These are phyloP conservation scores for Ophiocordyceps polyrhachis-furcata DNA, from an alignment of 2,329 filamentous ascomycete species.

Conservation along the genomic window DNA sequence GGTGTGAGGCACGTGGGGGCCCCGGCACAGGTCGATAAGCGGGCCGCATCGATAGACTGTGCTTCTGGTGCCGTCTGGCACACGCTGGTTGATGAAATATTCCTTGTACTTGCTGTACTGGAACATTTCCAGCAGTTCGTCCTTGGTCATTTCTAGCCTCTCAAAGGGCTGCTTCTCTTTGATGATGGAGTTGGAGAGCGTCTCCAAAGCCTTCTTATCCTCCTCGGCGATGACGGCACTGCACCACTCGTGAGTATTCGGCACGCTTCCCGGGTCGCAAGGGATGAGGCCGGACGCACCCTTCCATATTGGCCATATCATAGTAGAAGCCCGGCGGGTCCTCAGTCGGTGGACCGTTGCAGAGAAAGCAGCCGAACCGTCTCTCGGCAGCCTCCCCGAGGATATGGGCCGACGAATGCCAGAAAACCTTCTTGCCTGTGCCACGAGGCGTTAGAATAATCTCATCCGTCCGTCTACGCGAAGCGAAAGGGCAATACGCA, in stretches of 20 bases:
- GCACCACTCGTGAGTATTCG: slow-evolving; percentile 21
- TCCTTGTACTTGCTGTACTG: slow-evolving; percentile 97
- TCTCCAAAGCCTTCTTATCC: slow-evolving; percentile 77
- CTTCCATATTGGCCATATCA: slow-evolving; percentile 56
- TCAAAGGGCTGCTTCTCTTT: slow-evolving; percentile 97
- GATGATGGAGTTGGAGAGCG: slow-evolving; percentile 62
- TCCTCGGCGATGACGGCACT: slow-evolving; percentile 52
- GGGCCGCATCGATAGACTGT: slow-evolving; percentile 92
- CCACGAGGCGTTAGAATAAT: slow-evolving; percentile 1
- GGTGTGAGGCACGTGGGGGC: slow-evolving; percentile 82
- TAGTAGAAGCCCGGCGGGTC: slow-evolving; percentile 76
- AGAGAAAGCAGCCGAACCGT: slow-evolving; percentile 78
- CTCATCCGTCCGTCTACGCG: background rate
- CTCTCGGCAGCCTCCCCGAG: slow-evolving; percentile 89
- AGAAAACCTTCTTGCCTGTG: slow-evolving; percentile 79
- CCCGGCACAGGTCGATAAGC: slow-evolving; percentile 85
- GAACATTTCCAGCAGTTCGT: slow-evolving; percentile 86
- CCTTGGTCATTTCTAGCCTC: slow-evolving; percentile 73
- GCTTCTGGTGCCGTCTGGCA: slow-evolving; percentile 72
- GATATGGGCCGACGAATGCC: slow-evolving; percentile 91
- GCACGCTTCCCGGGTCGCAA: too few species aligned
- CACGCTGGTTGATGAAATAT: slow-evolving; percentile 59
- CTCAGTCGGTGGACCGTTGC: slow-evolving; percentile 80
- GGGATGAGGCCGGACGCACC: slow-evolving; percentile 7
- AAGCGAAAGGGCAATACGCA: slow-evolving; percentile 1